A percentile compares a stretch with the other conserved stretches of the same genome.
Evolutionary conservation across 352 stramenopile genomes (phyloP).

Genomic region (Phytophthora cajani): DNA sequence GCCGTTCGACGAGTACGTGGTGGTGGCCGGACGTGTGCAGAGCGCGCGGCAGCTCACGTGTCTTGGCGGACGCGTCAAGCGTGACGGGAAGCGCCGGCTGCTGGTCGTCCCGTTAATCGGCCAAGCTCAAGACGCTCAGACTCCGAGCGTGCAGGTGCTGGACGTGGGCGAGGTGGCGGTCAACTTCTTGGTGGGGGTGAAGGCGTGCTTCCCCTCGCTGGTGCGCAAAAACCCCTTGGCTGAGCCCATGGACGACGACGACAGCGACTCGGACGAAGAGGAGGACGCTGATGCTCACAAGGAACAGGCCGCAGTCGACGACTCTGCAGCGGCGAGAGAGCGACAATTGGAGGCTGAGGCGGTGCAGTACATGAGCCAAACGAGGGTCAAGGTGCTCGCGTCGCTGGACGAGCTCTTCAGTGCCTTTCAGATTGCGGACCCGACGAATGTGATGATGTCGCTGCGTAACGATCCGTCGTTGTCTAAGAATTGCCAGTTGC

Average conservation of each 20-base stretch:
- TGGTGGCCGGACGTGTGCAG: constrained; percentile 53
- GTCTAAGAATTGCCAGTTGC: constrained; percentile 44
- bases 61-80: constrained; percentile 64
- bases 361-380: constrained; percentile 41
- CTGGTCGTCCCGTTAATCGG: constrained; percentile 53
- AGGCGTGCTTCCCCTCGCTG: constrained; percentile 71
- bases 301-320: constrained; percentile 18
- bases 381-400: constrained; percentile 51
- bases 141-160: constrained; percentile 50
- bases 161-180: constrained; percentile 67
- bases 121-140: constrained; percentile 12
- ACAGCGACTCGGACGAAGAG: constrained; percentile 47
- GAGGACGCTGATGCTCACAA: constrained; percentile 43
- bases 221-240: constrained; percentile 60
- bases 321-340: constrained; percentile 11
- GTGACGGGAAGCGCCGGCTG: constrained; percentile 44
- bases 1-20: constrained; percentile 63
- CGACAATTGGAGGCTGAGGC: constrained; percentile 23
- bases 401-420: constrained; percentile 46
- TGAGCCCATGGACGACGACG: constrained; percentile 32
- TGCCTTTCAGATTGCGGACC: constrained; percentile 48
- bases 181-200: constrained; percentile 58
- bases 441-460: constrained; percentile 31
- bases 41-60: constrained; percentile 60
- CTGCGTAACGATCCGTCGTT: constrained; percentile 37